Conservation (phyloP, 2,329 filamentous ascomycete species). For the Chaetomiaceae sp. region DNA sequence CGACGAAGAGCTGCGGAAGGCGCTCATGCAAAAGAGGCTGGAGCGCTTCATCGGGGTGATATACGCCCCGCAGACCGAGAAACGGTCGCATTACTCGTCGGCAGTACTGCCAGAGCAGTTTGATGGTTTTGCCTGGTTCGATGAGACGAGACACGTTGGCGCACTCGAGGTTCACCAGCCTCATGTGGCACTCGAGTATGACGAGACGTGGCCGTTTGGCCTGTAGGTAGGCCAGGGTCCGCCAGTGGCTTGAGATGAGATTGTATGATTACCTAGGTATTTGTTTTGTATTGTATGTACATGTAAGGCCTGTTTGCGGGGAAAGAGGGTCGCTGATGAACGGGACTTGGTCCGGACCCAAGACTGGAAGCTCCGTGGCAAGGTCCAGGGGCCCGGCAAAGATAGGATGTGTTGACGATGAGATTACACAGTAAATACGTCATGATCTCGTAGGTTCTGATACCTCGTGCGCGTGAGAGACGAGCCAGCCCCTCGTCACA, state of each 20-base stretch:
- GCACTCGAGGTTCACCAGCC: conserved; percentile 45
- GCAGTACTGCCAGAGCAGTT: conserved; percentile 45
- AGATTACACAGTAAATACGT: conserved; percentile 14
- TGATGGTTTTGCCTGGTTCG: conserved; percentile 49
- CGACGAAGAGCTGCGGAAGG: conserved; percentile 34
- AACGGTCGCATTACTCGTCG: conserved; percentile 45
- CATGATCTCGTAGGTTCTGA: background rate
- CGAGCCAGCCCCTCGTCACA: background rate
- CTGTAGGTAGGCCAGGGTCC: too few relatives aligned
- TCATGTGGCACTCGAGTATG: conserved; percentile 36
- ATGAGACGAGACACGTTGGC: conserved; percentile 41
- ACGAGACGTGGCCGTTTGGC: conserved; percentile 51
- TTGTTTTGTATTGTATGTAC: background rate
- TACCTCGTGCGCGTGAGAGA: background rate
- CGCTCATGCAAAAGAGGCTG: conserved; percentile 37
- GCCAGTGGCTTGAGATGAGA: background rate
- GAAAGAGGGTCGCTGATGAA: too few relatives aligned
- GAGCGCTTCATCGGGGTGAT: conserved; percentile 52
- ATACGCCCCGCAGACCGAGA: conserved; percentile 47
- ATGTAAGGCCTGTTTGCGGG: too few relatives aligned
- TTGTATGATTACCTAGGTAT: too few relatives aligned
- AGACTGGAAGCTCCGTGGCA: background rate
- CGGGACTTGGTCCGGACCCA: too few relatives aligned
- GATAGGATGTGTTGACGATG: background rate
- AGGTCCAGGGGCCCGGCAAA: background rate